These are phyloP conservation scores for Simmondsia chinensis DNA, from an alignment of 148 eudicot genomes.

Conservation along the genomic window DNA sequence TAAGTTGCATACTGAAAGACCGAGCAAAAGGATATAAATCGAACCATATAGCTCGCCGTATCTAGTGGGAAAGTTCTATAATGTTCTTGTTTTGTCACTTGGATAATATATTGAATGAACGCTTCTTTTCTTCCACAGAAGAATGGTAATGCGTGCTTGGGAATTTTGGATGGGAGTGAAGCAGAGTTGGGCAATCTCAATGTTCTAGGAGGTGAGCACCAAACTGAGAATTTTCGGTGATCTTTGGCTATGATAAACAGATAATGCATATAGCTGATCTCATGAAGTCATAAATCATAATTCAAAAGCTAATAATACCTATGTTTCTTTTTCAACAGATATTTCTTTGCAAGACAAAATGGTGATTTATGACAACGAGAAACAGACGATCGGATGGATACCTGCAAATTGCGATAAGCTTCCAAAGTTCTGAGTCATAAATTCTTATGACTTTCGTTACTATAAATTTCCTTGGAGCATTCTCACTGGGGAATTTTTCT, in stretches of 20 bases:
- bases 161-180: conserved; percentile 67
- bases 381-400: conserved; percentile 69
- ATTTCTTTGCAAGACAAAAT: conserved; percentile 64
- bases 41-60: too few relatives aligned
- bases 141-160: conserved; percentile 78
- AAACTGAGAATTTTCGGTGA: neutral
- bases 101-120: neutral
- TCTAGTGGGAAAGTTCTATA: too few relatives aligned
- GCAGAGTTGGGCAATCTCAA: conserved; percentile 55
- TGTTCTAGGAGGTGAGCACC: conserved; percentile 67
- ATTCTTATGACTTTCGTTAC: conserved; percentile 6
- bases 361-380: conserved; percentile 72
- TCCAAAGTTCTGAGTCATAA: conserved; percentile 45
- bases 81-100: too few relatives aligned
- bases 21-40: too few relatives aligned
- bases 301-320: neutral
- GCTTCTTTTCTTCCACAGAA: conserved; percentile 26
- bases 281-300: too few relatives aligned
- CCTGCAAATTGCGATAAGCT: conserved; percentile 57
- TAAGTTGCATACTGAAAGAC: too few relatives aligned
- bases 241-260: too few relatives aligned
- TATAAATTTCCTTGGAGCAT: conserved; percentile 10
- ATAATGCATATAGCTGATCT: too few relatives aligned
- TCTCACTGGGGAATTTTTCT: conserved; percentile 15
- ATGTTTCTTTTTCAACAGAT: conserved; percentile 33